A percentile compares a stretch with the other conserved stretches of the same genome.
Conservation (phyloP, 768 basidiomycete species). For the Mycena rosella region DNA sequence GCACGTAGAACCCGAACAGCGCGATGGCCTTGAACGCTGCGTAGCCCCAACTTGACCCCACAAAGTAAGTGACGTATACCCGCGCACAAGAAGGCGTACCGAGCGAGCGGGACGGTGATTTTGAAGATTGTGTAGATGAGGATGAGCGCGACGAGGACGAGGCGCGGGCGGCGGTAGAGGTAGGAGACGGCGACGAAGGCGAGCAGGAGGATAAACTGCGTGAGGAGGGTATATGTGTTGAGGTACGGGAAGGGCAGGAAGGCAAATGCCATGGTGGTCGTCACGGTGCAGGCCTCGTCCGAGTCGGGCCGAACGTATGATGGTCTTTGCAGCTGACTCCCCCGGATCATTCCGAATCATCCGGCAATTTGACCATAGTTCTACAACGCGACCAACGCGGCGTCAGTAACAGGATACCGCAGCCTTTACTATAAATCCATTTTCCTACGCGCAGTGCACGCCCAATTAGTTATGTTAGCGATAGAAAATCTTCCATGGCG, state of each 20-base stretch:
- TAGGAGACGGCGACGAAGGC: conserved; percentile 42
- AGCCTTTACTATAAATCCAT: no score
- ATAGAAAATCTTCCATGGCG: no score
- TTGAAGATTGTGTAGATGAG: conserved; percentile 47
- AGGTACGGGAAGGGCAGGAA: conserved; percentile 37
- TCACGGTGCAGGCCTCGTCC: conserved; percentile 10
- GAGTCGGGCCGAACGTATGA: background rate
- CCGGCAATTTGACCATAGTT: no score
- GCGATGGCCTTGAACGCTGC: conserved; percentile 48
- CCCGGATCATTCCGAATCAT: no score
- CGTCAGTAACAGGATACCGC: no score
- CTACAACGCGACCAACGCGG: no score
- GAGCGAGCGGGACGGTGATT: conserved; percentile 38
- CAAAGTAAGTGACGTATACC: background rate
- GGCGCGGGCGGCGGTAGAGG: conserved; percentile 48
- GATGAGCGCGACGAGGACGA: conserved; percentile 43
- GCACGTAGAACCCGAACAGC: conserved; percentile 52
- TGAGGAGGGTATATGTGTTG: conserved; percentile 5
- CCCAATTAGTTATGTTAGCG: no score
- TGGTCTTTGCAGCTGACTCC: no score
- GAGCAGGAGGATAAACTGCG: conserved; percentile 39
- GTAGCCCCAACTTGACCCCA: conserved; percentile 35
- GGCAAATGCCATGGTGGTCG: conserved; percentile 35
- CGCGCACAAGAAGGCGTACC: conserved; percentile 27
- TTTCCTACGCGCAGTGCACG: no score